Evolutionary conservation across 75 land plant species (phyloP), one percentile per base, ranked within the genome.

Genomic region (Adiantum capillusveneris): DNA sequence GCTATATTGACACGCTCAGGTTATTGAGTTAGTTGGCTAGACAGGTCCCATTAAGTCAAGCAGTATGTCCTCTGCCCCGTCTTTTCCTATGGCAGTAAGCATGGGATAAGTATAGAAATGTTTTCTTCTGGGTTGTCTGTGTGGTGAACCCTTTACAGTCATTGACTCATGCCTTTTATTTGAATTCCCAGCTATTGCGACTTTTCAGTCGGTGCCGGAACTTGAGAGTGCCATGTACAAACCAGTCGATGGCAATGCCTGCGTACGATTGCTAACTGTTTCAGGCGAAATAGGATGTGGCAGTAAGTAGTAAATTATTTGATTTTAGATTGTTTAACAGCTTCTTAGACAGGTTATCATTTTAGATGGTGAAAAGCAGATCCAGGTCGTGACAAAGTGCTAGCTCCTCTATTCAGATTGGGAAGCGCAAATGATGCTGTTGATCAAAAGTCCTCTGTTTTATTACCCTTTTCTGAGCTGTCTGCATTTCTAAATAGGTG

Each of bases 141-240:
- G n/a, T n/a, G n/a, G n/a, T n/a, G n/a, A n/a, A n/a, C n/a, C n/a
- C n/a, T n/a, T n/a, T n/a, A n/a, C n/a, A n/a, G 37, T 9, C 37
- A 34, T 9, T 34, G 37, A 34, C 3, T 9, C 37, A 34, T 34
- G 37, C 37, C 9, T 34, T 3, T 34, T 9, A 5, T 5, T 5
- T 34, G 37, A 9, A 34, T 34, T 34, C 9, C 37, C 37, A 34
- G 37, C 37, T 34, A 34, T 34, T 34, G 57, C 54, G 31, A 52
- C 81, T 2, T 51, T 84, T 55, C 74, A 81, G 50, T 94, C 98
- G 11, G 96, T 94, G 49, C 98, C 98, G 28, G 96, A 89, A 72
- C 81, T 94, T 29, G 80, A 90, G 60, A 77, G 60, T 39, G 72
- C 83, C 7, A 89, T 94, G 96, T 94, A 94, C 64, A 34, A 57